phyloP scores from a whole-genome alignment of 129 eudicot genomes.

The Chrysanthemum lavandulifolium region DNA sequence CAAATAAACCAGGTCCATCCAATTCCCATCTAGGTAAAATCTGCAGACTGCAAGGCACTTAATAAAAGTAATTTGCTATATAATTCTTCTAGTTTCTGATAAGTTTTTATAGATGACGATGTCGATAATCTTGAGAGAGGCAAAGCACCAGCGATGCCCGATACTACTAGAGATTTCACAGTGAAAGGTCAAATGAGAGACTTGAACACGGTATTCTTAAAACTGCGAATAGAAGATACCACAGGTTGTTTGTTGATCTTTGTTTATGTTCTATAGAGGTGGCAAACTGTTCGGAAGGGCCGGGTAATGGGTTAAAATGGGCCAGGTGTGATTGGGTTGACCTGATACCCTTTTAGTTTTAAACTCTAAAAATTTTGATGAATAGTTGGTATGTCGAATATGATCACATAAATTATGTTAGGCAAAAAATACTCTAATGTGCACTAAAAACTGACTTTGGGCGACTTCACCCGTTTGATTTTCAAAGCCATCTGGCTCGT shows the following conservation, averaged over 20 bases:
- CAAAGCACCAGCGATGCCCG: slow-evolving; percentile 30
- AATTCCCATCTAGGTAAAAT: slow-evolving; percentile 41
- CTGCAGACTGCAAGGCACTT: slow-evolving; percentile 13
- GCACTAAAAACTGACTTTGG: background rate
- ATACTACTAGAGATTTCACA: slow-evolving; percentile 61
- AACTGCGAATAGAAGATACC: slow-evolving; percentile 78
- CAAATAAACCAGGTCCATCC: slow-evolving; percentile 39
- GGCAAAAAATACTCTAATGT: no score
- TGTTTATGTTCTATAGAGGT: background rate
- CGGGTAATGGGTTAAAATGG: background rate
- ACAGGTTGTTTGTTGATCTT: slow-evolving; percentile 44
- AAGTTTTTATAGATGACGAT: slow-evolving; percentile 37
- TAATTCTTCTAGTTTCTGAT: slow-evolving; percentile 25
- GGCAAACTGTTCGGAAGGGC: background rate
- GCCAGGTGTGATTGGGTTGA: background rate
- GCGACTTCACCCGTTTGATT: background rate
- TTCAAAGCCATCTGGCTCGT: no score
- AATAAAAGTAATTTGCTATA: background rate
- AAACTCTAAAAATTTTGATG: background rate
- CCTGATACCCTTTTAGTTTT: background rate
- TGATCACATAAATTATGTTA: background rate
- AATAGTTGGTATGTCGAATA: background rate
- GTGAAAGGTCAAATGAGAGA: slow-evolving; percentile 89
- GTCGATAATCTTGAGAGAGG: slow-evolving; percentile 36
- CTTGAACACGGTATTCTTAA: slow-evolving; percentile 76